Conservation (phyloP, 2,329 filamentous ascomycete species). For the Exophiala spinifera region DNA sequence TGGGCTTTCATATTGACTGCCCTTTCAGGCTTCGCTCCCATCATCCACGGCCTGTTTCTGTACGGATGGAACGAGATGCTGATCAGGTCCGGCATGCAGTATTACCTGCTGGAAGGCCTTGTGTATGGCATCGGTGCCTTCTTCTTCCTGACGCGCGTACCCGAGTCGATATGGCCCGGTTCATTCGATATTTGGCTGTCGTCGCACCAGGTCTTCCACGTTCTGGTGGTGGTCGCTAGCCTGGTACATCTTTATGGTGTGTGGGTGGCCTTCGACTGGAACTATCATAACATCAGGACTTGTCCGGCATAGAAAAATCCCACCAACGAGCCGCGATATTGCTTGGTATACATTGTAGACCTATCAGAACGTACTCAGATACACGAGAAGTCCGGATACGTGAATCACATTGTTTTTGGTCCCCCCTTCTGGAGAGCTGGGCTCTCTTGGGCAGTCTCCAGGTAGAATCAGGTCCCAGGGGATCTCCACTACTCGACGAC, state of each 20-base stretch:
- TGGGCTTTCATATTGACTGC: conserved; percentile 33
- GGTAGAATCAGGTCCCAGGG: too few relatives aligned
- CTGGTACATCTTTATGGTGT: conserved; percentile 41
- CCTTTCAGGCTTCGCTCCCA: conserved; percentile 36
- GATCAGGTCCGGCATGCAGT: conserved; percentile 33
- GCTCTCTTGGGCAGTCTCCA: too few relatives aligned
- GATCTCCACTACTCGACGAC: too few relatives aligned
- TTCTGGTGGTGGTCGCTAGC: conserved; percentile 41
- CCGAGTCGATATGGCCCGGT: conserved; percentile 32
- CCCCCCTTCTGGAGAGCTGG: too few relatives aligned
- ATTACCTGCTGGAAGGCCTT: conserved; percentile 36
- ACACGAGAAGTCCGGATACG: too few relatives aligned
- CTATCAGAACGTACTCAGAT: too few relatives aligned
- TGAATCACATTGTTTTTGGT: too few relatives aligned
- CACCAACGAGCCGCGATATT: too few relatives aligned
- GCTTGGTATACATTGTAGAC: too few relatives aligned
- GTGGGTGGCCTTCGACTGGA: conserved; percentile 35
- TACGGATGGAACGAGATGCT: conserved; percentile 30
- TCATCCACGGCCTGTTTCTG: conserved; percentile 33
- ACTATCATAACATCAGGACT: conserved; percentile 29
- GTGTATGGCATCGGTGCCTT: conserved; percentile 33
- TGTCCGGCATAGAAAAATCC: conserved; percentile 20
- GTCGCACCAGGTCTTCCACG: conserved; percentile 37
- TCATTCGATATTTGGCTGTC: conserved; percentile 36
- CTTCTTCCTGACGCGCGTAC: conserved; percentile 30